Evolutionary conservation across 139 green algal species (phyloP), one percentile per base, ranked within the genome.

Genomic region (Raphidocelis subcapitata): DNA sequence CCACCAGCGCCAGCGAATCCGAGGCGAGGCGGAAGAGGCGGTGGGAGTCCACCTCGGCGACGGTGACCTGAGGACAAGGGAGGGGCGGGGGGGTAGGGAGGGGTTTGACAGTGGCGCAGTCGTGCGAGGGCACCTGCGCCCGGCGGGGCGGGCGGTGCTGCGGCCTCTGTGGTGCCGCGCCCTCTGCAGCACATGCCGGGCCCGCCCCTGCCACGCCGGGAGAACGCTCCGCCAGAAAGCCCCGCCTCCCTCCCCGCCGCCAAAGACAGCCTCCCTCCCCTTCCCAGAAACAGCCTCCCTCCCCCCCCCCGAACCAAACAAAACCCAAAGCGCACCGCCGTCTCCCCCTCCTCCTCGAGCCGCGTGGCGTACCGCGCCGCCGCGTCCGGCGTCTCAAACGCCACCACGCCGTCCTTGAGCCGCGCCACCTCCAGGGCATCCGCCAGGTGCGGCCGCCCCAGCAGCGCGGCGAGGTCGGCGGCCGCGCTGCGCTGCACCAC

Each of bases 321-420:
- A 20, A 3, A 52, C 37, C 33, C 12, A 28, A 12, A n/a, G 2
- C 71, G 14, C 35, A 73, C 71, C 76, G 77, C 51, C 5, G 28
- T 69, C 23, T 67, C 62, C 14, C 64, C 80, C 0, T 88, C 82
- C 5, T 81, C 79, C 70, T 91, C 87, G 65, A 92, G 49, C 56
- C 75, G 62, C 44, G 77, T 74, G 24, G 77, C 85, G 49, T 80
- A 93, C 18, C 72, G 69, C 59, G 87, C 82, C 12, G 87, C 87
- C 29, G 82, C 82, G 8, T 63, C 81, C 37, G 74, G 77, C 3
- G 62, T 33, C 74, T 89, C 83, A 79, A 93, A 93, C 10, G 79
- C 59, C 29, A 93, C 79, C 32, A 93, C 72, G 4, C 87, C 88
- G 69, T 93, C 88, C 29, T 47, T 52, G 49, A 93, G 66, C 37